Evolutionary conservation across 2,329 filamentous ascomycete species (phyloP), one percentile per base, ranked within the genome.

Genomic region (Aspergillus luchuensis): DNA sequence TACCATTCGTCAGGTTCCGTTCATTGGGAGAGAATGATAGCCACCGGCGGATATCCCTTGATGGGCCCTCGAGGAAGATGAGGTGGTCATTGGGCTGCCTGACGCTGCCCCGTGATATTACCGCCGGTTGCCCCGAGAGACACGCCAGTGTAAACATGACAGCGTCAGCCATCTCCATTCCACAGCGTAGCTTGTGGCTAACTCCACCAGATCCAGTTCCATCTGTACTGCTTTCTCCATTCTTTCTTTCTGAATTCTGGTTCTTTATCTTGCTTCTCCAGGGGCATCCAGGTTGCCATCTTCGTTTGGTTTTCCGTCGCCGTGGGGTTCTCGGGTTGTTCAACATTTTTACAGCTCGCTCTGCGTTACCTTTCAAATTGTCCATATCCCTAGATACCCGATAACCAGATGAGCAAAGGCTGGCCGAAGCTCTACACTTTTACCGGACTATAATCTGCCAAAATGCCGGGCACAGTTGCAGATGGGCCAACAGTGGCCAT

Each of bases 401-500:
- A 61, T 65, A 62, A 63, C 64, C 57, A 51, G 56, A 67, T 69
- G 74, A 74, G 72, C 70, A 72, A 66, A 74, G 69, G 72, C 74
- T 76, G 73, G 72, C 68, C 72, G 67, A 72, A 65, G 68, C 70
- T 76, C 73, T 60, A 69, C 52, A 63, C 51, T 61, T 19, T 55
- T 30, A 57, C 60, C 57, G 45, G 41, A 59, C 43, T 56, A 56
- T 59, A 68, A 62, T 58, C 59, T 57, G 60, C 59, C 61, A 76
- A 66, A 70, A 89, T 89, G 87, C 85, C 85, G 76, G 84, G 83
- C 67, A 82, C 83, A 63, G 81, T 83, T 69, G 79, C 84, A 69
- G 88, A 89, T 67, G 79, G 80, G 69, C 88, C 88, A 68, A 84
- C 85, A 56, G 87, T 90, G 70, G 81, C 87, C 68, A 80, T 90